Evolutionary conservation across 2,329 filamentous ascomycete species (phyloP), one percentile per base, ranked within the genome.

Genomic region (Zymoseptoria passerinii): DNA sequence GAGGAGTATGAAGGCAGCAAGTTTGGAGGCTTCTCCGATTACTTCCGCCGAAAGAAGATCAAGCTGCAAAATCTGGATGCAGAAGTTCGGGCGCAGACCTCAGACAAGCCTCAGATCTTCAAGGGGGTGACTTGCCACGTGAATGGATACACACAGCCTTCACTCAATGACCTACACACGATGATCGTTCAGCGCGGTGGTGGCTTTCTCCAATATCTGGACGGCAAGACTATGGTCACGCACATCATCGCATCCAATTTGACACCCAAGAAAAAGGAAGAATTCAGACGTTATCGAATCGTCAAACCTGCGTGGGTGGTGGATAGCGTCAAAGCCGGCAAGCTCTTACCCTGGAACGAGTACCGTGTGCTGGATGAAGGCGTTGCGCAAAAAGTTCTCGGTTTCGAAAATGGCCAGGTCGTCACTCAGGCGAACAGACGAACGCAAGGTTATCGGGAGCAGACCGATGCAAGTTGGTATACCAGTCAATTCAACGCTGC

Each of bases 41-140:
- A 97, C 73, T 95, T 96, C 71, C 83, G 92, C 53, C 86, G 92
- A 57, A 99, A 99, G 78, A 96, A 95, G 79, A 85, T 96, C 73
- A 99, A 99, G 71, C 81, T 99, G 3, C 94, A 97, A 73, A 99
- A 99, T 69, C 82, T 94, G 28, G 94, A 99, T 74, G 86, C 85
- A 8, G 84, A 95, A 56, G 78, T 95, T 50, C 86, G 92, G 59
- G 81, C 87, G 29, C 78, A 83, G 3, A 83, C 85, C 1, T 74
- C 77, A 0, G 85, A 87, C 64, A 90, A 88, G 63, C 90, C 91
- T 8, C 84, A 83, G 61, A 90, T 99, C 55, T 99, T 99, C 79
- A 90, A 87, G 65, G 91, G 90, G 0, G 81, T 97, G 8, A 91
- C 96, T 10, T 90, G 87, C 8, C 90, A 96, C 74, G 88, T 99